Evolutionary conservation across 306 rosid genomes (phyloP).

Genomic region (Corylus americana): DNA sequence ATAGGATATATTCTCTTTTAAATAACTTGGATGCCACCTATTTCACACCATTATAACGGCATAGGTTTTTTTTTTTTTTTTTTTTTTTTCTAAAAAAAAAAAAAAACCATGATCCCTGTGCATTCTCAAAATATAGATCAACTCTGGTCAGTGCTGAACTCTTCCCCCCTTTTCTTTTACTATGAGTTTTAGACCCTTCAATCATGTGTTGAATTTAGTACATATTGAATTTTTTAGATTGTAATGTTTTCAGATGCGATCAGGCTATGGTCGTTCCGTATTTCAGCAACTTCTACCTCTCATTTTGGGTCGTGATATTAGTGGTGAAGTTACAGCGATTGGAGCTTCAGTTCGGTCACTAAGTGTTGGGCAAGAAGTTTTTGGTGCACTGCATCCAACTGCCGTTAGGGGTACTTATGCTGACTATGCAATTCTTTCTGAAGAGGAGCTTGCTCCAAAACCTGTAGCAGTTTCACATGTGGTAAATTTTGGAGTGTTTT

Average conservation of each 20-base stretch:
- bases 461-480: constrained; percentile 76
- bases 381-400: constrained; percentile 99
- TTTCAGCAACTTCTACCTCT: constrained; percentile 75
- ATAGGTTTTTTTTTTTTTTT: neutral
- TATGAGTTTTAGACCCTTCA: neutral
- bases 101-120: neutral
- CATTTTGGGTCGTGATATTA: constrained; percentile 89
- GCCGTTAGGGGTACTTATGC: constrained; percentile 93
- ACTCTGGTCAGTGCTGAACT: neutral
- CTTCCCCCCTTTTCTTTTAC: neutral
- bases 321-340: constrained; percentile 89
- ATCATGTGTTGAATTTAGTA: neutral
- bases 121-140: neutral
- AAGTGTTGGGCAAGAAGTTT: constrained; percentile 74
- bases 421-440: constrained; percentile 83
- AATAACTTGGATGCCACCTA: neutral
- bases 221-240: neutral
- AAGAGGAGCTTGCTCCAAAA: constrained; percentile 73
- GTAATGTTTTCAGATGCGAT: constrained; percentile 64
- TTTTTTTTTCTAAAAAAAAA: too few species aligned
- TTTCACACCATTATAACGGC: neutral
- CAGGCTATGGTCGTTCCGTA: constrained; percentile 89
- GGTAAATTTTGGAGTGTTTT: constrained; percentile 51
- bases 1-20: neutral
- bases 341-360: constrained; percentile 64